These are phyloP conservation scores for Ogataea pilisensis DNA, from an alignment of 805 yeast genomes.

Conservation along the genomic window DNA sequence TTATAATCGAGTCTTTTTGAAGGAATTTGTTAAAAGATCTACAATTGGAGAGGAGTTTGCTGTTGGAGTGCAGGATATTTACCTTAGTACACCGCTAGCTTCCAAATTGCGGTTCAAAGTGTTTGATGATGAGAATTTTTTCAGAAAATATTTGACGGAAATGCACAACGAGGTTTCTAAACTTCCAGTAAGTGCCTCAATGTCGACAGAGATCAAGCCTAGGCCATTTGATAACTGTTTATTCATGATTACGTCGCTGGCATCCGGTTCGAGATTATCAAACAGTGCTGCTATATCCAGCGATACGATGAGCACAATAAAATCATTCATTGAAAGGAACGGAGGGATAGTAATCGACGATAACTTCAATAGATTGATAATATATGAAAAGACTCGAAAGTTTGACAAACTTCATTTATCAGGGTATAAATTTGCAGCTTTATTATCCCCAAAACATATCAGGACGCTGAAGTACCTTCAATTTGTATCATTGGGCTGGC, in stretches of 20 bases:
- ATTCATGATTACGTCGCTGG: background rate
- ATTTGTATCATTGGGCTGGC: slow-evolving; percentile 82
- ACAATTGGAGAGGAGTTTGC: slow-evolving; percentile 15
- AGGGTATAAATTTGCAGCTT: slow-evolving; percentile 53
- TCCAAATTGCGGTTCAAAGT: slow-evolving; percentile 17
- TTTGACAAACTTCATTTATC: slow-evolving; percentile 1
- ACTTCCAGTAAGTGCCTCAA: background rate
- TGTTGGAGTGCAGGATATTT: slow-evolving; percentile 28
- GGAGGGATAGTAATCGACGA: slow-evolving; percentile 40
- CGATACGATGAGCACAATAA: background rate
- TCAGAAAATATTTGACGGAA: slow-evolving; percentile 7
- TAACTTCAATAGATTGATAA: slow-evolving; percentile 9
- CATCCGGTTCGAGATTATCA: background rate
- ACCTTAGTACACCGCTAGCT: slow-evolving; percentile 34
- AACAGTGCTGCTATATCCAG: background rate
- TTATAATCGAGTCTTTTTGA: slow-evolving; percentile 44
- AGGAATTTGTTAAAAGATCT: slow-evolving; percentile 20
- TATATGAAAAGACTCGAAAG: background rate
- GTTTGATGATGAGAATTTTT: slow-evolving; percentile 13
- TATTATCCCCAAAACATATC: slow-evolving; percentile 52
- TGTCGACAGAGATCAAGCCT: background rate
- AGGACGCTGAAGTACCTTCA: slow-evolving; percentile 77
- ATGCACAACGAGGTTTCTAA: background rate
- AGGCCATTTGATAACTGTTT: background rate
- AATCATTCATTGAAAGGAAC: slow-evolving; percentile 19